Evolutionary conservation across 2,329 filamentous ascomycete species (phyloP).

Genomic region (Aspergillus sp.): DNA sequence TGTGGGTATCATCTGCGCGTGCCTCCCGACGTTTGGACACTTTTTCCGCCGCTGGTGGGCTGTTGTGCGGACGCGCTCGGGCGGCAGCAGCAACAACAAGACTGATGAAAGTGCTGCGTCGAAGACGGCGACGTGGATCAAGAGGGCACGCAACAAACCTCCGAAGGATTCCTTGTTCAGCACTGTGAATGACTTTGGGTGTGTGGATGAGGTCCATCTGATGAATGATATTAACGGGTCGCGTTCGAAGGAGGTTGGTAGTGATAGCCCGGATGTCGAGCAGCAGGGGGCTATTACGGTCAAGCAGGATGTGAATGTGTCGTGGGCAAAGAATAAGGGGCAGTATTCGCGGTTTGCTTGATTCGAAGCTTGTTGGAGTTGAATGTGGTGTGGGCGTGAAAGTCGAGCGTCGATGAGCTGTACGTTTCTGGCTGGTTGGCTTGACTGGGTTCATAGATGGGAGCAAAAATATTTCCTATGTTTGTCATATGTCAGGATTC

Average conservation of each 20-base stretch:
- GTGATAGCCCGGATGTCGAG: not conserved
- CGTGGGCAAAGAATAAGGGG: not conserved
- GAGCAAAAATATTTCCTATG: too few species aligned
- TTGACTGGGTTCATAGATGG: too few species aligned
- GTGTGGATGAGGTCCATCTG: not conserved
- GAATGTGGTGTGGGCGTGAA: too few species aligned
- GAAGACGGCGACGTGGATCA: not conserved
- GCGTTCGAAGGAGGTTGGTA: not conserved
- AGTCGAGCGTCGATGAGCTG: too few species aligned
- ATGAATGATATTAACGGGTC: not conserved
- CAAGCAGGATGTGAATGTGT: not conserved
- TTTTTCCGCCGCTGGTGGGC: constrained; percentile 4
- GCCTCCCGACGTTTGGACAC: not conserved
- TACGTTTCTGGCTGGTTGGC: too few species aligned
- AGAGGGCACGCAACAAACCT: not conserved
- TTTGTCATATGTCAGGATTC: too few species aligned
- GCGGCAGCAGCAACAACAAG: not conserved
- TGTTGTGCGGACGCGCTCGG: not conserved
- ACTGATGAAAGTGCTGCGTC: not conserved
- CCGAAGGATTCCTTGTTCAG: not conserved
- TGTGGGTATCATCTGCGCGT: constrained; percentile 1
- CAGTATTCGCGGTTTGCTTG: too few species aligned
- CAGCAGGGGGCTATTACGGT: not conserved
- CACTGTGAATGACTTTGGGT: not conserved
- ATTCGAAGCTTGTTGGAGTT: too few species aligned